Percentiles rank a stretch among this genome's conserved stretches.
These are phyloP conservation scores for Penicillium sclerotigenum DNA, from an alignment of 2,329 filamentous ascomycete species.

Conservation along the genomic window DNA sequence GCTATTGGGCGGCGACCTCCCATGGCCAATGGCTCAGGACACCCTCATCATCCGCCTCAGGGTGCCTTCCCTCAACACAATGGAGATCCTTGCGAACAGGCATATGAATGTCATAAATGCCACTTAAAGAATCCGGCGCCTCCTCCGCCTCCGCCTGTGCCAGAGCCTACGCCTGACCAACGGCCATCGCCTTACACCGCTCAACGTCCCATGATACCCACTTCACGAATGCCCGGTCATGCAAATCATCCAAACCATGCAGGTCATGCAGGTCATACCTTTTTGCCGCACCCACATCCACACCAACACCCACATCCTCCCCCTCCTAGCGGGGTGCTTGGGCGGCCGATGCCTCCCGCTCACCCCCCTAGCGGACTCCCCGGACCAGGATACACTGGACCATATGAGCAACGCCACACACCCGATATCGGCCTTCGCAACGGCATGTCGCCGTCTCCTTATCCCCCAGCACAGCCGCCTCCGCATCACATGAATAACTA, in stretches of 20 bases:
- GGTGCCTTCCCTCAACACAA: constrained; percentile 26
- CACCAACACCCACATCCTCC: constrained; percentile 23
- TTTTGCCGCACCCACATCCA: constrained; percentile 29
- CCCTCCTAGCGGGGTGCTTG: constrained; percentile 24
- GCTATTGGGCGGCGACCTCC: constrained; percentile 53
- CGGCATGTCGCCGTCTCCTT: constrained; percentile 33
- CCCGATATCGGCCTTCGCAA: constrained; percentile 35
- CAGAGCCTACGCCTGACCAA: constrained; percentile 34
- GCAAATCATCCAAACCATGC: constrained; percentile 16
- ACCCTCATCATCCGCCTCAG: constrained; percentile 26
- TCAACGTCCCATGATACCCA: constrained; percentile 35
- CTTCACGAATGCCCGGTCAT: constrained; percentile 26
- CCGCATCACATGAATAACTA: constrained; percentile 54
- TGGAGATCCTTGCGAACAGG: constrained; percentile 30
- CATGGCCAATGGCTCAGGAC: constrained; percentile 34
- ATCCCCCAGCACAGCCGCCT: constrained; percentile 44
- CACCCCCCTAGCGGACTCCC: constrained; percentile 28
- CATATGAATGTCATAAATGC: constrained; percentile 75
- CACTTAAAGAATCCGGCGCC: constrained; percentile 45
- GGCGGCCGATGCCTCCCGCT: constrained; percentile 29
- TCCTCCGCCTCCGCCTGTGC: constrained; percentile 18
- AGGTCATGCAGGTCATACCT: constrained; percentile 23
- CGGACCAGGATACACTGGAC: constrained; percentile 29
- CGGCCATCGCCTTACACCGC: constrained; percentile 35
- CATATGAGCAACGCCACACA: constrained; percentile 36